Percentiles rank a stretch among this genome's conserved stretches.
Conservation (phyloP, 305 asterid species). For the Ruellia speciosa region DNA sequence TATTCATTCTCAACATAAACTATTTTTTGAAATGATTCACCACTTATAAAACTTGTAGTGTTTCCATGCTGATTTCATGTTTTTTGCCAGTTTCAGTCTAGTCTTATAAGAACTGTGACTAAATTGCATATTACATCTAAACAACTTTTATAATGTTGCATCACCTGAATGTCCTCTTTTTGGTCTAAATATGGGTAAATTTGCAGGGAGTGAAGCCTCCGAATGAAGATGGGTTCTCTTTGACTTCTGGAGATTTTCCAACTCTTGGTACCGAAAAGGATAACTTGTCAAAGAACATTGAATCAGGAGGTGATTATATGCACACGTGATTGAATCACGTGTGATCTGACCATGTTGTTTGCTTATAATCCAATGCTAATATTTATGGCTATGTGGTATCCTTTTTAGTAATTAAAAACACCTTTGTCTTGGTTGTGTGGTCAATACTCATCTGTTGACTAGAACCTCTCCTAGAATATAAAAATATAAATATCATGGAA, state of each 20-base stretch:
- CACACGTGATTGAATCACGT: not conserved
- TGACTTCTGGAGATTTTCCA: constrained; percentile 90
- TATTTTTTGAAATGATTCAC: constrained; percentile 6
- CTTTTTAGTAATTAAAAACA: not conserved
- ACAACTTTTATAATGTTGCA: not conserved
- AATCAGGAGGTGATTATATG: constrained; percentile 51
- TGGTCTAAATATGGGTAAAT: constrained; percentile 19
- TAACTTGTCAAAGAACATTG: constrained; percentile 39
- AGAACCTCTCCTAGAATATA: no score
- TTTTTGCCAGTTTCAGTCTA: constrained; percentile 5
- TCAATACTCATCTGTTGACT: not conserved
- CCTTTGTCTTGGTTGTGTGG: not conserved
- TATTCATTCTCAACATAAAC: not conserved
- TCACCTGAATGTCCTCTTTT: constrained; percentile 11
- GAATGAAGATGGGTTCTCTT: constrained; percentile 75
- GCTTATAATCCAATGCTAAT: not conserved
- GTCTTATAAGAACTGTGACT: not conserved
- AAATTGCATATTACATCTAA: not conserved
- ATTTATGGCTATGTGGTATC: not conserved
- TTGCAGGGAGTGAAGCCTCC: constrained; percentile 63
- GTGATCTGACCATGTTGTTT: not conserved
- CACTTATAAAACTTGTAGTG: no score
- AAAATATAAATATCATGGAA: no score
- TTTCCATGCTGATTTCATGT: constrained; percentile 14
- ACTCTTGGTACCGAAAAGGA: constrained; percentile 78